phyloP scores from a whole-genome alignment of 1,139 yeast genomes.

The Suhomyces panamericanus region DNA sequence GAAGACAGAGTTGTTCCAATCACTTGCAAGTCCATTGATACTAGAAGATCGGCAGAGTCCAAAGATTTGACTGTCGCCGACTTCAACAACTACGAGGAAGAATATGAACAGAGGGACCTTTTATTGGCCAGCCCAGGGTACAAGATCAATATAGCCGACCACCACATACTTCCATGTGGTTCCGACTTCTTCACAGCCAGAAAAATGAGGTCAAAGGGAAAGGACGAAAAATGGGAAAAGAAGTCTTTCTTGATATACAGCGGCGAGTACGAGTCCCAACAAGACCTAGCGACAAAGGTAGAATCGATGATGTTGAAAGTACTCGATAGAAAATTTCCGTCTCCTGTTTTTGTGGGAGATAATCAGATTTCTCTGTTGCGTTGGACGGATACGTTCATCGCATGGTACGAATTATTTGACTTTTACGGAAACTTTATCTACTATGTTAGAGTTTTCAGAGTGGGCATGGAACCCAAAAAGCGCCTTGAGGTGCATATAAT shows the following conservation, averaged over 20 bases:
- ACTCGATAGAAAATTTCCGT: slow-evolving; percentile 28
- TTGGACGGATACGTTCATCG: slow-evolving; percentile 37
- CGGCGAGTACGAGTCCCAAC: slow-evolving; percentile 17
- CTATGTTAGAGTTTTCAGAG: slow-evolving; percentile 27
- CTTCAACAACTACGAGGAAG: slow-evolving; percentile 1
- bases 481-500: slow-evolving; percentile 25
- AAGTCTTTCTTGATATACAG: slow-evolving; percentile 23
- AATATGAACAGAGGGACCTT: background rate
- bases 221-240: slow-evolving; percentile 20
- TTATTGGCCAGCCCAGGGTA: slow-evolving; percentile 11
- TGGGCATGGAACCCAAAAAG: slow-evolving; percentile 19
- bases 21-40: slow-evolving; percentile 40
- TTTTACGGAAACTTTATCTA: slow-evolving; percentile 30
- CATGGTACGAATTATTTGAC: slow-evolving; percentile 43
- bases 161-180: slow-evolving; percentile 30
- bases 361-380: slow-evolving; percentile 19
- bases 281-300: slow-evolving; percentile 22
- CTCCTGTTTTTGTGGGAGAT: slow-evolving; percentile 25
- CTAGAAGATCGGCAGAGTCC: slow-evolving; percentile 6
- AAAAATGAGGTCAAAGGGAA: slow-evolving; percentile 16
- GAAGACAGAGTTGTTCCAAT: slow-evolving; percentile 42
- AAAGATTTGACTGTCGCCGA: background rate
- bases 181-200: slow-evolving; percentile 33
- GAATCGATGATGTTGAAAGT: slow-evolving; percentile 23
- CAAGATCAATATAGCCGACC: slow-evolving; percentile 31